phyloP scores from a whole-genome alignment of 2,329 filamentous ascomycete genomes.

The Sclerotinia subarctica region DNA sequence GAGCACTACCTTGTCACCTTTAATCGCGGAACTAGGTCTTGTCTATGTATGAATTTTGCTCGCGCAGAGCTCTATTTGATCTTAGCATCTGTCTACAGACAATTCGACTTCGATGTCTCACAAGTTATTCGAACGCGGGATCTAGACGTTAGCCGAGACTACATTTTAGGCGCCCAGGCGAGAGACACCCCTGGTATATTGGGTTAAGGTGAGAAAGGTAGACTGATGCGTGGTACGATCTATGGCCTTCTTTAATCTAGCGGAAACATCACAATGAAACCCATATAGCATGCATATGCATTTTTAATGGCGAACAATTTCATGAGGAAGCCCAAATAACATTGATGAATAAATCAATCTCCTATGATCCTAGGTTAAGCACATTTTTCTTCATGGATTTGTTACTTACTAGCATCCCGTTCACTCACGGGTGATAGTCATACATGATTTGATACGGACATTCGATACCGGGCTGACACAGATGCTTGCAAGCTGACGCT shows the following conservation, averaged over 20 bases:
- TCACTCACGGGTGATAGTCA: neutral
- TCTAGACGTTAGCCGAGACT: neutral
- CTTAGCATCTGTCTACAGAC: constrained; percentile 25
- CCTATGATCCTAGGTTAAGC: neutral
- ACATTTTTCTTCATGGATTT: neutral
- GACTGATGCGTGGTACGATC: neutral
- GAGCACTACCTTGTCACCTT: constrained; percentile 34
- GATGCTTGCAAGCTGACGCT: neutral
- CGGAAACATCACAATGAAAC: neutral
- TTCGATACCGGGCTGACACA: neutral
- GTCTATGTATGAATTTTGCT: constrained; percentile 36
- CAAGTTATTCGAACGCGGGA: neutral
- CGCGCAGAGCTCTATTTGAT: constrained; percentile 36
- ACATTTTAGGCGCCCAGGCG: neutral
- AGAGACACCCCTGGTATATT: neutral
- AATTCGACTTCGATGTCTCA: constrained; percentile 12
- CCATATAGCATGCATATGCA: neutral
- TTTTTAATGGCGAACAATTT: neutral
- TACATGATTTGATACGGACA: neutral
- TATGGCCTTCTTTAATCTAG: neutral
- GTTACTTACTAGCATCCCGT: neutral
- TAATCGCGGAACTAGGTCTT: constrained; percentile 32
- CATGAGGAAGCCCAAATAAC: too few species aligned
- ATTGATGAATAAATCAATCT: neutral
- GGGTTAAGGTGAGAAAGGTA: neutral